These are phyloP conservation scores for Brettanomyces nanus DNA, from an alignment of 805 yeast species.

Conservation along the genomic window DNA sequence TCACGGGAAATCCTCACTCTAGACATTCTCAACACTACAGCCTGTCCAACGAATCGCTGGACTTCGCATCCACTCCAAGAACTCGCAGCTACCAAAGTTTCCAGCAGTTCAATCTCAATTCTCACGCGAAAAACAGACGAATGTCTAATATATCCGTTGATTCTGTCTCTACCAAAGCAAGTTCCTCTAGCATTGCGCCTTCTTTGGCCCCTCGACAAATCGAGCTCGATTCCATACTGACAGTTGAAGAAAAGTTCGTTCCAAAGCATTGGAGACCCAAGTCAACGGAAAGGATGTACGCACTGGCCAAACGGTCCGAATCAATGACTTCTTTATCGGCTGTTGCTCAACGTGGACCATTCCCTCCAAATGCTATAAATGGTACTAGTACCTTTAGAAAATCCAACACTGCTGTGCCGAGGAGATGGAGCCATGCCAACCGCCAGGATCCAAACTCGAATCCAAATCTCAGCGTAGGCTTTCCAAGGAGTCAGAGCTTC, in stretches of 20 bases:
- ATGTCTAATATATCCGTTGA: neutral
- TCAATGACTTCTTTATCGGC: constrained; percentile 11
- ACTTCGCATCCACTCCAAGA: too few species aligned
- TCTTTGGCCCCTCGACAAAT: constrained; percentile 21
- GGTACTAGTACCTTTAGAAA: too few species aligned
- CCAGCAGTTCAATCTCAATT: neutral
- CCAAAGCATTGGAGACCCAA: constrained; percentile 23
- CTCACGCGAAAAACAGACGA: too few species aligned
- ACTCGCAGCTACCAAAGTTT: neutral
- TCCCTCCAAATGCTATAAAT: too few species aligned
- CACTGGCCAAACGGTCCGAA: constrained; percentile 10
- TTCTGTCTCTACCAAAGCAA: neutral
- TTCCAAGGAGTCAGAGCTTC: neutral
- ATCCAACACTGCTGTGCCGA: too few species aligned
- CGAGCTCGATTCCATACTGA: constrained; percentile 32
- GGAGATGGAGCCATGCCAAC: neutral
- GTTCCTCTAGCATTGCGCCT: neutral
- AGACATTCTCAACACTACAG: neutral
- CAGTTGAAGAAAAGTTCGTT: constrained; percentile 30
- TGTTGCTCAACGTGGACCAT: neutral
- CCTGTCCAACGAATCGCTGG: neutral
- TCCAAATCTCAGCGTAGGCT: neutral
- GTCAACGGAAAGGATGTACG: constrained; percentile 12
- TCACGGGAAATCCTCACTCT: neutral
- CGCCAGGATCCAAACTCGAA: neutral